Conservation (phyloP, 2,329 filamentous ascomycete genomes). For the Epichloe hybrida region DNA sequence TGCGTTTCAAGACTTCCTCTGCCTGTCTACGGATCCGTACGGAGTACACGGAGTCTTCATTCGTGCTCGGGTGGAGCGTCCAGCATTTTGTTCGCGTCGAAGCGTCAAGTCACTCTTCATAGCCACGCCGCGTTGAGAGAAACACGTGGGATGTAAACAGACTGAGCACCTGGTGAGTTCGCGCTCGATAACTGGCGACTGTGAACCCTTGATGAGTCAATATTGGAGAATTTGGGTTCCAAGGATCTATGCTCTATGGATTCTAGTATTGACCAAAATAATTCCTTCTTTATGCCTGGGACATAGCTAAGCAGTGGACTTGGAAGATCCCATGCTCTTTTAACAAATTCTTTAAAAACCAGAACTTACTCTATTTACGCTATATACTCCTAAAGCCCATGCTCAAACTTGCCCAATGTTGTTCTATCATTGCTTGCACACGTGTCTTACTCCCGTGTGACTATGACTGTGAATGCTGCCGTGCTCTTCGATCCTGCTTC, state of each 20-base stretch:
- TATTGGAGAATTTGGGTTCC: too few species aligned
- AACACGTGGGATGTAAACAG: background rate
- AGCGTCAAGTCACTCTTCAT: background rate
- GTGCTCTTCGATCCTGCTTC: background rate
- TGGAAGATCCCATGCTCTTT: background rate
- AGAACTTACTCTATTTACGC: too few species aligned
- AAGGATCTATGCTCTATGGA: too few species aligned
- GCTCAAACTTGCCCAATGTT: too few species aligned
- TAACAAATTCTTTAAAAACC: too few species aligned
- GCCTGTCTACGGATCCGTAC: too few species aligned
- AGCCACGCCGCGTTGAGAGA: background rate
- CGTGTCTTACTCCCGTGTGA: background rate
- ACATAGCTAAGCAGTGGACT: background rate
- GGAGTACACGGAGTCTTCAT: too few species aligned
- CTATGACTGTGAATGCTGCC: background rate
- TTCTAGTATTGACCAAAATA: too few species aligned
- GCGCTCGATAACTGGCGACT: background rate
- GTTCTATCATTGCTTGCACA: background rate
- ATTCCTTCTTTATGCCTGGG: background rate
- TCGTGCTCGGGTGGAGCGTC: too few species aligned
- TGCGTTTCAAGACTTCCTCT: too few species aligned
- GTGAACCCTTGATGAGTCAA: background rate
- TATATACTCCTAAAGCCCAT: too few species aligned
- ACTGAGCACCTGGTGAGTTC: background rate
- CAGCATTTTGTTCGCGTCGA: too few species aligned